A percentile compares a stretch with the other conserved stretches of the same genome.
phyloP scores from a whole-genome alignment of 345 rosid species.

The Noccaea caerulescens region DNA sequence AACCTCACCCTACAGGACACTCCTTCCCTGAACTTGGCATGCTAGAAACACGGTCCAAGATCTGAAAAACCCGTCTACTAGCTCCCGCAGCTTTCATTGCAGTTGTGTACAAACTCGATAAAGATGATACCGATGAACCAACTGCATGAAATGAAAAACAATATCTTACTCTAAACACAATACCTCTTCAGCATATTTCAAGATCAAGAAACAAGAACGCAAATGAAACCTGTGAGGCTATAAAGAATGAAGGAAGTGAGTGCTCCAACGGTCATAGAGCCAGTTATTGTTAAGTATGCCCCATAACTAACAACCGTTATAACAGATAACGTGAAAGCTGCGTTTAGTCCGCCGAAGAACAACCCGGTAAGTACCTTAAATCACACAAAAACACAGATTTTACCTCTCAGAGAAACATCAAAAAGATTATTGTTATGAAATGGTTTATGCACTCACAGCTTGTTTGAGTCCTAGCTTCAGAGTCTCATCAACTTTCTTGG shows the following conservation, averaged over 20 bases:
- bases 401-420: slow-evolving; percentile 46
- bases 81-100: slow-evolving; percentile 99
- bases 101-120: slow-evolving; percentile 79
- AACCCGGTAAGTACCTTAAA: slow-evolving; percentile 60
- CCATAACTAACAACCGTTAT: slow-evolving; percentile 83
- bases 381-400: slow-evolving; percentile 6
- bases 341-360: slow-evolving; percentile 86
- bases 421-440: background rate
- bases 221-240: slow-evolving; percentile 81
- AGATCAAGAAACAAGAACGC: background rate
- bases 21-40: slow-evolving; percentile 79
- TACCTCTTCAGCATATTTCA: background rate
- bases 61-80: slow-evolving; percentile 91
- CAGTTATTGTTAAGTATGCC: slow-evolving; percentile 81
- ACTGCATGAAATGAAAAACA: slow-evolving; percentile 51
- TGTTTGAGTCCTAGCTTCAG: slow-evolving; percentile 80
- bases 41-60: slow-evolving; percentile 81
- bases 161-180: slow-evolving; percentile 7
- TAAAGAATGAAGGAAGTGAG: slow-evolving; percentile 97
- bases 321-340: slow-evolving; percentile 82
- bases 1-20: slow-evolving; percentile 73
- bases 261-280: slow-evolving; percentile 82
- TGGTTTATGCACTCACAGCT: slow-evolving; percentile 62
- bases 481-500: slow-evolving; percentile 87
- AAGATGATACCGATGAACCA: slow-evolving; percentile 84